Evolutionary conservation across 2,329 filamentous ascomycete species (phyloP).

Genomic region (Paecilomyces formosus): DNA sequence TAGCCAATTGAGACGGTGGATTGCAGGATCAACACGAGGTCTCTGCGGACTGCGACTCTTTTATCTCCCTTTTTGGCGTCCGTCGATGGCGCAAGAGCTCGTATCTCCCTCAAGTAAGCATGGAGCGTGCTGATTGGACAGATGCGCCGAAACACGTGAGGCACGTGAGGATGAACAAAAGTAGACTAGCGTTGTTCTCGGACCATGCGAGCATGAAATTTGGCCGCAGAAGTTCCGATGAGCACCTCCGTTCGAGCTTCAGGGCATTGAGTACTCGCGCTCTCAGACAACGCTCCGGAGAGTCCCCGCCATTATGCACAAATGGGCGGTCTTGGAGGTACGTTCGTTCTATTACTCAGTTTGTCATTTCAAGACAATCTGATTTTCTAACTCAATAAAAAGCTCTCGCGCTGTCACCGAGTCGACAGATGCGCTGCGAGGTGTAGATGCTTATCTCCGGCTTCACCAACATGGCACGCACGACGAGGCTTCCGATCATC

Average conservation of each 20-base stretch:
- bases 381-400: neutral
- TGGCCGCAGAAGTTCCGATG: neutral
- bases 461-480: conserved; percentile 11
- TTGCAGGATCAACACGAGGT: neutral
- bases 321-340: conserved; percentile 26
- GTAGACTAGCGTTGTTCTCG: neutral
- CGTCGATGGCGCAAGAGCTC: conserved; percentile 12
- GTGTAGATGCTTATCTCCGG: conserved; percentile 6
- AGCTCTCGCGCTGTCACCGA: conserved; percentile 32
- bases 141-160: conserved; percentile 25
- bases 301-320: conserved; percentile 23
- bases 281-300: neutral
- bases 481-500: conserved; percentile 29
- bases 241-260: neutral
- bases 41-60: neutral
- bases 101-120: neutral
- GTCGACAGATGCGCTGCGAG: conserved; percentile 30
- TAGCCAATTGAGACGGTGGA: neutral
- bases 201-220: conserved; percentile 5
- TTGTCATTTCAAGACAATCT: neutral
- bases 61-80: conserved; percentile 11
- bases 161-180: conserved; percentile 16
- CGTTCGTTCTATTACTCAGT: neutral
- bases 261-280: neutral
- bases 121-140: conserved; percentile 20